Evolutionary conservation across 2,329 filamentous ascomycete genomes (phyloP), one percentile per base, ranked within the genome.

Genomic region (Colletotrichum tropicale): DNA sequence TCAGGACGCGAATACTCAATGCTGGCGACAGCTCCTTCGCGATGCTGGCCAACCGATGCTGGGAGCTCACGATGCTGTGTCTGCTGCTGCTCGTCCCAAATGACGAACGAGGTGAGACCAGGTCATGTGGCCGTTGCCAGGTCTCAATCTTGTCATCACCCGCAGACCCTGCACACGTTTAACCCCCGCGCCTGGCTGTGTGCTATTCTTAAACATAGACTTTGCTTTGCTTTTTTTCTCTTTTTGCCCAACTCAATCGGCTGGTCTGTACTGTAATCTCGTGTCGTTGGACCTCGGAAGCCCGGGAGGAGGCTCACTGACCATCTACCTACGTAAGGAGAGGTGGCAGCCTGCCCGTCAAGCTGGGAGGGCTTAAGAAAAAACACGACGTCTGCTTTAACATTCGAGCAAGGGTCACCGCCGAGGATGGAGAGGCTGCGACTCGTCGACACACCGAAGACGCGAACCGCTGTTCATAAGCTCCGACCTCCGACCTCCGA

Each of bases 401-500:
- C 62, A 48, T 24, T 68, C 21, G 16, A 24, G n/a, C 30, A 32
- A 28, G 24, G 48, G 48, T 71, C 43, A 61, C 34, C 60, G 62
- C 36, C 28, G 55, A 52, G 15, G 70, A 60, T 18, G 24, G 36
- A 21, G 18, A 43, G 15, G 67, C 61, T 34, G 68, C 30, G 30
- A 64, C 38, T 55, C 18, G 58, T 65, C 48, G 15, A 48, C 55
- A 67, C 24, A 64, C 56, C 38, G 70, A 73, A 65, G 70, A 73
- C 64, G 70, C 64, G 70, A 69, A 65, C 21, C 70, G 74, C 70
- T 55, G 58, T 21, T 65, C 48, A 15, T 69, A 74, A 68, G n/a
- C 64, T 21, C 74, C 70, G 70, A 75, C 32, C 30, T 52, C 69
- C 72, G 72, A 73, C 64, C 48, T 34, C 72, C 36, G 21, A 66